Conservation (phyloP, 2,329 filamentous ascomycete species). For the Xylaria sp. region DNA sequence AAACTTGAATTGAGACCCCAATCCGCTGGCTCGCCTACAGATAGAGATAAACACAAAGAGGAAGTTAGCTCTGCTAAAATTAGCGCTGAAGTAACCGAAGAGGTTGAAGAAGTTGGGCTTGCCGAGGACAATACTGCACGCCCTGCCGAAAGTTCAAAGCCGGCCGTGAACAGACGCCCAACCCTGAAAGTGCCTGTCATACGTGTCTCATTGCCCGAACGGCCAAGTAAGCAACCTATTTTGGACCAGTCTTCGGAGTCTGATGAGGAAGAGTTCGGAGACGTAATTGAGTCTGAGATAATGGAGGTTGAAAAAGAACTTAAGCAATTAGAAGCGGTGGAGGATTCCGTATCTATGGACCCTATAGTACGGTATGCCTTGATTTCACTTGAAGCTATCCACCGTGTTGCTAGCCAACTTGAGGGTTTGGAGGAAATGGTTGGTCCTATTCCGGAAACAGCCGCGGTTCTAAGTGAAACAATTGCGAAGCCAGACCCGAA, state of each 20-base stretch:
- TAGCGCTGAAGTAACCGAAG: slow-evolving; percentile 31
- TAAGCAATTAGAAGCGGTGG: slow-evolving; percentile 56
- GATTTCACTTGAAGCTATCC: slow-evolving; percentile 61
- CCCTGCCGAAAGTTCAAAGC: slow-evolving; percentile 28
- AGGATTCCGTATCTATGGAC: slow-evolving; percentile 54
- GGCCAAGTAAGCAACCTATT: slow-evolving; percentile 47
- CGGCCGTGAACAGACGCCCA: slow-evolving; percentile 13
- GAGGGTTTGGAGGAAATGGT: slow-evolving; percentile 59
- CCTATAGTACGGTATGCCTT: slow-evolving; percentile 60
- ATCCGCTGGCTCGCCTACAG: slow-evolving; percentile 44
- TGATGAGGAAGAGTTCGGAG: slow-evolving; percentile 67
- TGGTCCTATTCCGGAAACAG: slow-evolving; percentile 54
- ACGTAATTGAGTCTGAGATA: slow-evolving; percentile 66
- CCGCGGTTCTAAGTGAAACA: slow-evolving; percentile 42
- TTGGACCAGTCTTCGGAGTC: slow-evolving; percentile 63
- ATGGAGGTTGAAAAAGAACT: slow-evolving; percentile 62
- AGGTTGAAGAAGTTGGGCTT: slow-evolving; percentile 16
- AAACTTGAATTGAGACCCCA: slow-evolving; percentile 41
- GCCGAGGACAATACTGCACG: slow-evolving; percentile 24
- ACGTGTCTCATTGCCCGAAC: slow-evolving; percentile 40
- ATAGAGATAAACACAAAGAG: slow-evolving; percentile 42
- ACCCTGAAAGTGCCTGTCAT: slow-evolving; percentile 32
- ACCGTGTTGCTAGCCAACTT: slow-evolving; percentile 58
- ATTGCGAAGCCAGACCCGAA: slow-evolving; percentile 39
- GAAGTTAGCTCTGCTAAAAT: slow-evolving; percentile 25